These are phyloP conservation scores for Arachis monticola DNA, from an alignment of 331 rosid genomes.

Conservation along the genomic window DNA sequence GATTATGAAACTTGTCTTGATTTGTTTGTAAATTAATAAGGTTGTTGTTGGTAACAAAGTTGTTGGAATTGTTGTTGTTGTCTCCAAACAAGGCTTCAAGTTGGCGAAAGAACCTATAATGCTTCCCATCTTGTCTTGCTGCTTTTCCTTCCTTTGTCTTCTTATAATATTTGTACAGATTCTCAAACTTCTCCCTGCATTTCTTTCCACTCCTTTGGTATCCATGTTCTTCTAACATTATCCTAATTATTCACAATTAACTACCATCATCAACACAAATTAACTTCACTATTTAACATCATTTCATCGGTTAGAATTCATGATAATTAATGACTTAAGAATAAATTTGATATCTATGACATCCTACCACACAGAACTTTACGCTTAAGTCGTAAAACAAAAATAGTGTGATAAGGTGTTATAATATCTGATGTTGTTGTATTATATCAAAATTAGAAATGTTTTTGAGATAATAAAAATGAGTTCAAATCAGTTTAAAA, in stretches of 20 bases:
- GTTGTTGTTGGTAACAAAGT: slow-evolving; percentile 41
- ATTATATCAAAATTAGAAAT: too few relatives aligned
- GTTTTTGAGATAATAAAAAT: too few relatives aligned
- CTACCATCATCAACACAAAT: background rate
- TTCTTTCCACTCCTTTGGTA: slow-evolving; percentile 96
- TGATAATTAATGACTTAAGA: too few relatives aligned
- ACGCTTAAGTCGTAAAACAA: too few relatives aligned
- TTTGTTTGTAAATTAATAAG: slow-evolving; percentile 40
- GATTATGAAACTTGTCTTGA: slow-evolving; percentile 41
- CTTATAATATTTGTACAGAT: slow-evolving; percentile 96
- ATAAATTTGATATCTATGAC: too few relatives aligned
- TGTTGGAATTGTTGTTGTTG: slow-evolving; percentile 47
- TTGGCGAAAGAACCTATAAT: slow-evolving; percentile 96
- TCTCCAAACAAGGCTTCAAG: slow-evolving; percentile 96
- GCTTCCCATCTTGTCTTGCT: slow-evolving; percentile 95
- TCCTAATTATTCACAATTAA: slow-evolving; percentile 45
- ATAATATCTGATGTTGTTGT: too few relatives aligned
- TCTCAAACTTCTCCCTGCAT: slow-evolving; percentile 96
- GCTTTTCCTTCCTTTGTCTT: slow-evolving; percentile 96
- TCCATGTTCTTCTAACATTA: slow-evolving; percentile 90
- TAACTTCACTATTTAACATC: too few relatives aligned
- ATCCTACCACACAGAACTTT: too few relatives aligned
- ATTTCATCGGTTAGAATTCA: too few relatives aligned
- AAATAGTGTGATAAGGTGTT: too few relatives aligned
- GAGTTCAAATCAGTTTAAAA: too few relatives aligned